Conservation (phyloP, 2,329 filamentous ascomycete genomes). For the Didymella pinodella region DNA sequence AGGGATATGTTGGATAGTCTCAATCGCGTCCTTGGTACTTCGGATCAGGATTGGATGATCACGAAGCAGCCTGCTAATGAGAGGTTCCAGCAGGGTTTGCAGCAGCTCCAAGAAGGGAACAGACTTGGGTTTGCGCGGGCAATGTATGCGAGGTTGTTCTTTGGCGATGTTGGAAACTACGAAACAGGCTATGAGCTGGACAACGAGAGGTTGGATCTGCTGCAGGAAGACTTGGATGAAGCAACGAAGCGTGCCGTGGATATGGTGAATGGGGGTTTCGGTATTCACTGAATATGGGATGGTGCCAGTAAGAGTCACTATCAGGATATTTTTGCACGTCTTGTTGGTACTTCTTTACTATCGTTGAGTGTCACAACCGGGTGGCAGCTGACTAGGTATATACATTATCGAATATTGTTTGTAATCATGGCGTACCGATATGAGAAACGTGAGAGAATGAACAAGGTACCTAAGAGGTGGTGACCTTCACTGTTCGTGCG, state of each 20-base stretch:
- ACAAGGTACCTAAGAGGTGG: conserved; percentile 3
- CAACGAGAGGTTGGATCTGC: conserved; percentile 65
- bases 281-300: neutral
- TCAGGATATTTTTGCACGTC: neutral
- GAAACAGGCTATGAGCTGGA: conserved; percentile 33
- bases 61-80: conserved; percentile 56
- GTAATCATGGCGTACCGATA: conserved; percentile 1
- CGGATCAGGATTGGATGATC: conserved; percentile 68
- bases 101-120: conserved; percentile 56
- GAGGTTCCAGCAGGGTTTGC: conserved; percentile 60
- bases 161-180: conserved; percentile 27
- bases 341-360: neutral
- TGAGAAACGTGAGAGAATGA: neutral
- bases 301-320: neutral
- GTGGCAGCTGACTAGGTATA: neutral
- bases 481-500: conserved; percentile 32
- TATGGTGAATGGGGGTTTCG: conserved; percentile 47
- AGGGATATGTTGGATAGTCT: conserved; percentile 71
- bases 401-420: neutral
- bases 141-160: conserved; percentile 53
- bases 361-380: neutral
- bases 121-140: conserved; percentile 55
- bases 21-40: conserved; percentile 65
- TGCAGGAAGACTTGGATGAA: conserved; percentile 66
- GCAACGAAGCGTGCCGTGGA: conserved; percentile 61